phyloP scores from a whole-genome alignment of 1,284 basidiomycete genomes.

The Pseudozyma pruni region DNA sequence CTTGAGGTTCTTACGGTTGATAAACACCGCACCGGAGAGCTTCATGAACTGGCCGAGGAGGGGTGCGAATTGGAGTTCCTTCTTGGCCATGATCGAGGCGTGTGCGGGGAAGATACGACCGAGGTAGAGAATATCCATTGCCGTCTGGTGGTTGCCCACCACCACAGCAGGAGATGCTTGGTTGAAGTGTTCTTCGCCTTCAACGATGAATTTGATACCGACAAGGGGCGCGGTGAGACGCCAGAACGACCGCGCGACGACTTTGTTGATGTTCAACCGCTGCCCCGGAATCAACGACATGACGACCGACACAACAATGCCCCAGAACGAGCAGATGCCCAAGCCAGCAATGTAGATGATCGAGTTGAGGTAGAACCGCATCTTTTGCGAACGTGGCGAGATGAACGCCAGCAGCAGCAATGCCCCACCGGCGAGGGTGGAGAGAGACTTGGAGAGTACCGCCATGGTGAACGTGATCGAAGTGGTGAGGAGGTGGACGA shows the following conservation, averaged over 20 bases:
- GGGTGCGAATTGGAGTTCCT: constrained; percentile 86
- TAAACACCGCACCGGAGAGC: constrained; percentile 90
- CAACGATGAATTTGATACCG: constrained; percentile 80
- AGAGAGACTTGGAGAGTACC: constrained; percentile 46
- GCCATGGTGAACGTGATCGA: constrained; percentile 41
- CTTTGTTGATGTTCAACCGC: constrained; percentile 83
- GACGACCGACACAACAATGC: constrained; percentile 78
- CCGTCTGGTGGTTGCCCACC: constrained; percentile 86
- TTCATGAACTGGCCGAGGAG: constrained; percentile 88
- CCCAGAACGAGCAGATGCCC: constrained; percentile 79
- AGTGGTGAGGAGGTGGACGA: neutral
- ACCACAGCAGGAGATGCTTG: constrained; percentile 77
- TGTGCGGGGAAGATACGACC: constrained; percentile 86
- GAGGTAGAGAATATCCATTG: constrained; percentile 72
- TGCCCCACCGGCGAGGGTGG: constrained; percentile 46
- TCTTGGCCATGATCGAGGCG: constrained; percentile 92
- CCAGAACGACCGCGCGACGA: constrained; percentile 89
- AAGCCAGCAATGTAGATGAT: constrained; percentile 79
- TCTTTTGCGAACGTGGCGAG: constrained; percentile 53
- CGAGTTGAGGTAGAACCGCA: constrained; percentile 62
- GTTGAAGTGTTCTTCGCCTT: constrained; percentile 83
- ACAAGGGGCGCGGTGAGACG: constrained; percentile 75
- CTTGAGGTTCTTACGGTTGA: constrained; percentile 84
- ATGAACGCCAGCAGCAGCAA: constrained; percentile 55
- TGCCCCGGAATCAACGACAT: constrained; percentile 78